Base-by-base conservation (phyloP, 2,329 filamentous ascomycete genomes). In the Grosmannia serpens region DNA sequence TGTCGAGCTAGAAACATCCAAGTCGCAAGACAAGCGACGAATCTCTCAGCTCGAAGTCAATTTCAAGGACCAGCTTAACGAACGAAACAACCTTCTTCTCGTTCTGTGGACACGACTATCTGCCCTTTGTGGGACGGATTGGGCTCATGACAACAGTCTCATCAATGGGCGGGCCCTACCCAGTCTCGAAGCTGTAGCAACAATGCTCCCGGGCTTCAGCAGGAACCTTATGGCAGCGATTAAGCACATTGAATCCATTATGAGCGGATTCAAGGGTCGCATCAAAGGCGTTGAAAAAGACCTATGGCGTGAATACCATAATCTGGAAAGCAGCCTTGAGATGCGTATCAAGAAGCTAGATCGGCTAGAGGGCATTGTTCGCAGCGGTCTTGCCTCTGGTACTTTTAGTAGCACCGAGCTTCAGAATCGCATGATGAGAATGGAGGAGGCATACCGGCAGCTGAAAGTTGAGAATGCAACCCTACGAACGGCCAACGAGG, bases 21-120 rank as follows among this genome's bases (percentile, higher is more conserved):
- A 88, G 59, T 84, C 81, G 58, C 82, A 88, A 58, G 91, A 96
- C 69, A 87, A 88, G 67, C 86, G 87, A 68, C 88, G 85, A 65
- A 82, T 95, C 62, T 77, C 84, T 1, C 78, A 81, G 57, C 79
- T 96, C 9, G 94, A 99, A 71, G 79, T 85, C 63, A 83, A 86
- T 59, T 88, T 89, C 71, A 88, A 87, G 65, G 91, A 96, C 56
- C 91, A 97, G 72, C 80, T 97, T 46, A 82, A 81, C 50, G 94
- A 97, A 73, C 86, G 94, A 58, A 96, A 97, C 73, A 87, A 89
- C 61, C 77, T 99, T 56, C 79, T 97, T 22, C 81, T 96, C 26
- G 80, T 84, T n/a, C 76, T 97, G 6, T 99, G 94, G 94, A 92
- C 92, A 62, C 83, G 88, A 52, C 79, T 99, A 10, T 91, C 89